Evolutionary conservation across 345 rosid genomes (phyloP), one percentile per base, ranked within the genome.

Genomic region (Aegle marmelos): DNA sequence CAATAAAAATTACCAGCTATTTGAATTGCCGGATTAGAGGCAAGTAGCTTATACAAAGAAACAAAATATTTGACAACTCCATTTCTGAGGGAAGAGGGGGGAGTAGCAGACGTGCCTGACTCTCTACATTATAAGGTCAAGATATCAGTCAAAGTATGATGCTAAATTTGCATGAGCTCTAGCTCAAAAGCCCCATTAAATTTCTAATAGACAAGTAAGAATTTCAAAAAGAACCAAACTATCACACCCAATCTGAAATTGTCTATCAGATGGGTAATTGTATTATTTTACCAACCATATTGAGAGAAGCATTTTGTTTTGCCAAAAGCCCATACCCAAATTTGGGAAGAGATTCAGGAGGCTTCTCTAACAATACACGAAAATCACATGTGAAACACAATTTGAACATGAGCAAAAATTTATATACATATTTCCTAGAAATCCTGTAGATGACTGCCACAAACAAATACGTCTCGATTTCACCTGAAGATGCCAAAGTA

Each of bases 401-500:
- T 21, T 33, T 59, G 60, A 50, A 71, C 19, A 56, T 2, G 28
- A 21, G 45, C 22, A 53, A 9, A 75, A 75, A 14, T 65, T n/a
- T 13, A 70, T 58, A 77, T 16, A 33, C 45, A 70, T 37, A 8
- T 39, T 60, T 28, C 48, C 64, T 31, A 31, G 21, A 45, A 58
- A 70, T 61, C 60, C 41, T 27, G 57, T 31, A 21, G 70, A 58
- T 31, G 39, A 69, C 8, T 17, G 53, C 64, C 27, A 62, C 7
- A 73, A 27, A 67, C 53, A 71, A 61, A 68, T 39, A 65, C 33
- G 13, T n/a, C 19, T 41, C 64, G 59, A 64, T 33, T 30, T 45
- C 50, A 45, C 50, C 16, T 45, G 27, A 70, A 73, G 62, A 37
- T 77, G 36, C 66, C 50, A n/a, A 21, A 80, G 24, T 41, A 70